Percentiles rank a stretch among this genome's conserved stretches.
These are phyloP conservation scores for Phytophthora brassicae DNA, from an alignment of 352 stramenopile species.

Conservation along the genomic window DNA sequence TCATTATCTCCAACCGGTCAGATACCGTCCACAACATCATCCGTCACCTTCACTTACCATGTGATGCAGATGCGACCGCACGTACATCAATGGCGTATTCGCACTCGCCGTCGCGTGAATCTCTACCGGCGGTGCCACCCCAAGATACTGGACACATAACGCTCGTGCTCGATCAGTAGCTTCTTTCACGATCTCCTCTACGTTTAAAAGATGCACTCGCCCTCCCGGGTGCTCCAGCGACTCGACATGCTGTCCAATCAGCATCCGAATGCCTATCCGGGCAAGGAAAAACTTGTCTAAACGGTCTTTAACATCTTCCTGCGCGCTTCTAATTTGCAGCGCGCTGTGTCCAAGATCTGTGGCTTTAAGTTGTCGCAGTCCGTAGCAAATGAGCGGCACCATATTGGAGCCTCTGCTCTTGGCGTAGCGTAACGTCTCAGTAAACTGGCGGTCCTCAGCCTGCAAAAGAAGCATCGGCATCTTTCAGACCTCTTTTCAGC, in stretches of 20 bases:
- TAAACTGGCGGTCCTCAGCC: constrained; percentile 67
- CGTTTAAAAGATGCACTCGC: constrained; percentile 71
- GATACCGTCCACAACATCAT: background rate
- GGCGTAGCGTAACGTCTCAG: constrained; percentile 49
- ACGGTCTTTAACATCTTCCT: constrained; percentile 74
- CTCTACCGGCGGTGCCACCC: constrained; percentile 54
- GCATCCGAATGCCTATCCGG: constrained; percentile 98
- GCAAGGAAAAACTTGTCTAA: constrained; percentile 99
- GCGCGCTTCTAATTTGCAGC: constrained; percentile 57
- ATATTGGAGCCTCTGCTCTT: constrained; percentile 69
- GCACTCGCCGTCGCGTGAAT: constrained; percentile 54
- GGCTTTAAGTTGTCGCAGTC: constrained; percentile 62
- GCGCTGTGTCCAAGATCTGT: constrained; percentile 67
- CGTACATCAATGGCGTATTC: constrained; percentile 75
- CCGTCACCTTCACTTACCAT: constrained; percentile 40
- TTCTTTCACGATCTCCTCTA: constrained; percentile 63
- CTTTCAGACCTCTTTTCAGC: background rate
- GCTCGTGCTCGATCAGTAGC: constrained; percentile 54
- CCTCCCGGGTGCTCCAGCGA: constrained; percentile 59
- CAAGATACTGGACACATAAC: constrained; percentile 62
- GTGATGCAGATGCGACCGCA: constrained; percentile 82
- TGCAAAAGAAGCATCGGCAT: too few relatives aligned
- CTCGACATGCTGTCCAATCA: constrained; percentile 94
- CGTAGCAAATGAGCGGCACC: constrained; percentile 79
- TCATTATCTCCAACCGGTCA: background rate